These are phyloP conservation scores for Alternaria arbusti DNA, from an alignment of 2,329 filamentous ascomycete species.

Conservation along the genomic window DNA sequence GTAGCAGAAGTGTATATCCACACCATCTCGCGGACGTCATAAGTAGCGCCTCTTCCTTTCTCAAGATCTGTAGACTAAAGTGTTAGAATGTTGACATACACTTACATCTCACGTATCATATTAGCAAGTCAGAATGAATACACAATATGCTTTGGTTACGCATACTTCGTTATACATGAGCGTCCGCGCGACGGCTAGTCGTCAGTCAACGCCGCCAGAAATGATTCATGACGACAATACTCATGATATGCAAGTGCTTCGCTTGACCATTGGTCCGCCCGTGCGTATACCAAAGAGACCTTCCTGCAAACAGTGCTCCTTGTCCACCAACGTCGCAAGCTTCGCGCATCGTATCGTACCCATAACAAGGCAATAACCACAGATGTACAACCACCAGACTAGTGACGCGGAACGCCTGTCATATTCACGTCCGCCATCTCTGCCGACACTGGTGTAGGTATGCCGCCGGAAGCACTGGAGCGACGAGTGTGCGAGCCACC, in stretches of 20 bases:
- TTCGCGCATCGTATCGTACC: background rate
- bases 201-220: too few relatives aligned
- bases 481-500: background rate
- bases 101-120: too few relatives aligned
- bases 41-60: too few relatives aligned
- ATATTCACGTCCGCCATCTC: background rate
- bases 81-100: too few relatives aligned
- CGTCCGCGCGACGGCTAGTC: background rate
- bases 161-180: background rate
- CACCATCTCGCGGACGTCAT: too few relatives aligned
- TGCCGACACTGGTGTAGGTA: background rate
- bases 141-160: too few relatives aligned
- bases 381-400: background rate
- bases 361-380: background rate
- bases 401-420: background rate
- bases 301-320: background rate
- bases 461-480: background rate
- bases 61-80: background rate
- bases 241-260: background rate
- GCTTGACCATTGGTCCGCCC: background rate
- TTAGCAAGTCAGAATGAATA: too few relatives aligned
- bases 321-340: background rate
- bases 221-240: background rate
- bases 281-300: accelerated
- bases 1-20: too few relatives aligned